A percentile compares a stretch with the other conserved stretches of the same genome.
Conservation (phyloP, 2,329 filamentous ascomycete species). For the Beauveria sp. region DNA sequence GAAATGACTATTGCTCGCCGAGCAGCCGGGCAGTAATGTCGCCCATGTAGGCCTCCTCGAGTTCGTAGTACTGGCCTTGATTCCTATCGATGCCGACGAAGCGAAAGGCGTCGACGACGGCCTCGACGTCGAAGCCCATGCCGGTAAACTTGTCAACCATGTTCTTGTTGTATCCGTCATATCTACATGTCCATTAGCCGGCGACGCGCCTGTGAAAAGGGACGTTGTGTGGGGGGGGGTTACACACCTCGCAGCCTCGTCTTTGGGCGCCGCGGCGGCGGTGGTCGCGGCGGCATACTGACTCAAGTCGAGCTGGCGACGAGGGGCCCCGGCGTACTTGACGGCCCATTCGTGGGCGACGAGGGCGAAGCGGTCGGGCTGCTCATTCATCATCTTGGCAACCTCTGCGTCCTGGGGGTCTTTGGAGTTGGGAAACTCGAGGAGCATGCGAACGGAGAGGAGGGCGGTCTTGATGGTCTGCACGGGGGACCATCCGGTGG, state of each 20-base stretch:
- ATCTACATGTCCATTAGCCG: conserved; percentile 42
- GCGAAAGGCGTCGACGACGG: conserved; percentile 78
- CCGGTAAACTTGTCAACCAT: conserved; percentile 75
- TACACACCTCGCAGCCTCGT: conserved; percentile 11
- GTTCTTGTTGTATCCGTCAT: conserved; percentile 78
- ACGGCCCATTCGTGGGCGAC: conserved; percentile 90
- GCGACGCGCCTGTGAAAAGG: not conserved
- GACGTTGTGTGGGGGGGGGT: not conserved
- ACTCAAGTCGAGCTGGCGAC: conserved; percentile 28
- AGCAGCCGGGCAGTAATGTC: conserved; percentile 82
- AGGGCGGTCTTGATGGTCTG: conserved; percentile 92
- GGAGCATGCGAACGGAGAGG: conserved; percentile 84
- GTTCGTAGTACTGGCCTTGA: conserved; percentile 69
- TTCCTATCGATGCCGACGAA: conserved; percentile 75
- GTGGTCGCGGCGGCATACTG: conserved; percentile 45
- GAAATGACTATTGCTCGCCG: conserved; percentile 56
- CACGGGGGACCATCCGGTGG: conserved; percentile 87
- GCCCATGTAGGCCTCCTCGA: conserved; percentile 87
- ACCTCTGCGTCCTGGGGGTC: conserved; percentile 97
- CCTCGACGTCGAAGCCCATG: conserved; percentile 87
- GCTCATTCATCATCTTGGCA: conserved; percentile 76
- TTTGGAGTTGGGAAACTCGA: conserved; percentile 88
- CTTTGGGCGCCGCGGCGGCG: conserved; percentile 18
- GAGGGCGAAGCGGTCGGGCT: conserved; percentile 70
- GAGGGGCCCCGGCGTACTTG: conserved; percentile 69